These are phyloP conservation scores for Citeromyces hawaiiensis DNA, from an alignment of 1,139 yeast genomes.

Conservation along the genomic window DNA sequence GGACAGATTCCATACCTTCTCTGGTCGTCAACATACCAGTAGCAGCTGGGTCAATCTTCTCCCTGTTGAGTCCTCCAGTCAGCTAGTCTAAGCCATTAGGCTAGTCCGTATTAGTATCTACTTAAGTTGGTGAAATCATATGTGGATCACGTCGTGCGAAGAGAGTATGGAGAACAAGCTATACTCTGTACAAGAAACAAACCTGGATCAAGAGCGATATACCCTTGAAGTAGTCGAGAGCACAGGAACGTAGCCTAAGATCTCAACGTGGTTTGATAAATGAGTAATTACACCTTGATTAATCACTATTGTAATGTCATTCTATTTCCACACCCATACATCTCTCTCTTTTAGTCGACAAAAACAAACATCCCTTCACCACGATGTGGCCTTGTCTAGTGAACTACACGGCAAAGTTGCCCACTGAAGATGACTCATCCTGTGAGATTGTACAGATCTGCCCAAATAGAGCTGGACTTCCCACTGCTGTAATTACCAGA, in stretches of 20 bases:
- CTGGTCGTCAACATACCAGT: slow-evolving; percentile 95
- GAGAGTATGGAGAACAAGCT: no score
- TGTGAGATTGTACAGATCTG: slow-evolving; percentile 8
- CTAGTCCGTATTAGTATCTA: no score
- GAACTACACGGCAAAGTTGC: background rate
- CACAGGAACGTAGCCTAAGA: no score
- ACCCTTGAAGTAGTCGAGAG: no score
- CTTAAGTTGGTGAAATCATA: no score
- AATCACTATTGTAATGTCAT: no score
- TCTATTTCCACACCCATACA: no score
- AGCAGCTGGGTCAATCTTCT: slow-evolving; percentile 67
- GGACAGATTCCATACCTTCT: slow-evolving; percentile 97
- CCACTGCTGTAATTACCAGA: slow-evolving; percentile 18
- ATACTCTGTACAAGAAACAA: no score
- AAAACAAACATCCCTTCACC: background rate
- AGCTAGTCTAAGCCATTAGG: slow-evolving; percentile 74
- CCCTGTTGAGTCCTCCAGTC: slow-evolving; percentile 84
- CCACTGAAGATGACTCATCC: background rate
- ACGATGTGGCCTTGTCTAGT: background rate
- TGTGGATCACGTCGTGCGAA: no score
- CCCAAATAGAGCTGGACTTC: slow-evolving; percentile 8
- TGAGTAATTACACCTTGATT: no score
- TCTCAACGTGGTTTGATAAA: no score
- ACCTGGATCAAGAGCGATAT: no score
- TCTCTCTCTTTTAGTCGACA: background rate